phyloP scores from a whole-genome alignment of 129 eudicot genomes.

The Kitagawia praeruptora region DNA sequence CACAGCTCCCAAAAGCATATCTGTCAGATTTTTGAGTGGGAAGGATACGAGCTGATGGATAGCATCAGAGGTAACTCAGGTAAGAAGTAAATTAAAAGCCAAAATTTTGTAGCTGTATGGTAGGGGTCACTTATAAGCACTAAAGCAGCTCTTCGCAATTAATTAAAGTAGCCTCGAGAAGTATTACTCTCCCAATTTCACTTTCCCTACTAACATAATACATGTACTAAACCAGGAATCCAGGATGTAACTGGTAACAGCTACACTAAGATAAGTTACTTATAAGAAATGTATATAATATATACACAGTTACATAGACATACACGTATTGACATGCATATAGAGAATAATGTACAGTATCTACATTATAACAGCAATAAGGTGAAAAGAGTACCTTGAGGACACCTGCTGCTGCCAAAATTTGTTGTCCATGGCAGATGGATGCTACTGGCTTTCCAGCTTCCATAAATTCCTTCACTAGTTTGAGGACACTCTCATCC shows the following conservation, averaged over 20 bases:
- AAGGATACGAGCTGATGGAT: no score
- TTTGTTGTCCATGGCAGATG: constrained; percentile 95
- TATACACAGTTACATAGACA: background rate
- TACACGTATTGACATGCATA: no score
- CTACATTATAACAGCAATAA: background rate
- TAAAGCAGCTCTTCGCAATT: background rate
- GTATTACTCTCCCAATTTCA: background rate
- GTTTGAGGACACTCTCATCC: constrained; percentile 48
- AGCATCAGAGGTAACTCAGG: no score
- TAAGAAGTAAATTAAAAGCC: no score
- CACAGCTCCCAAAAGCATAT: no score
- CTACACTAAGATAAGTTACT: background rate
- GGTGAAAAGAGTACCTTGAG: constrained; percentile 53
- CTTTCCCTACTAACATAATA: background rate
- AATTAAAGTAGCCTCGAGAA: background rate
- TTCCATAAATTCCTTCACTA: constrained; percentile 73
- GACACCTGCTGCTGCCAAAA: constrained; percentile 88
- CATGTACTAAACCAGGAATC: background rate
- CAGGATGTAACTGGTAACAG: background rate
- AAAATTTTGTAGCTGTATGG: no score
- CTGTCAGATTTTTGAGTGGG: no score
- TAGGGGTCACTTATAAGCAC: background rate
- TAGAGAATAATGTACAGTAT: background rate
- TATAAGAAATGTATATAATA: background rate
- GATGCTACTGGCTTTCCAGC: constrained; percentile 89